Evolutionary conservation across 2,329 filamentous ascomycete species (phyloP).

Genomic region (Pseudomassariella vexata): DNA sequence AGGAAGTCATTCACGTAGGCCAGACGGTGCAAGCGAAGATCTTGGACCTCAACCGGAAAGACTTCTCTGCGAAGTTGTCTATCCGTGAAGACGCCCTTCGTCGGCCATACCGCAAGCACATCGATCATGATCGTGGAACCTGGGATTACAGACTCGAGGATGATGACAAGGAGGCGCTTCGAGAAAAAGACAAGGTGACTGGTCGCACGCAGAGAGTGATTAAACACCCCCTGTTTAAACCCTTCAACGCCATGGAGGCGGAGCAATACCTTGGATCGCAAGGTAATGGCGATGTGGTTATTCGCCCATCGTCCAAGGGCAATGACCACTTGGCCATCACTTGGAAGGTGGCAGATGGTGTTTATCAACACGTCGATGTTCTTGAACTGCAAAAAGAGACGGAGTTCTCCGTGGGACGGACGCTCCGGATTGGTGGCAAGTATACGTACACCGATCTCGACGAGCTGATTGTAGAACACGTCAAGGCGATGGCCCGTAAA

Average conservation of each 20-base stretch:
- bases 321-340: slow-evolving; percentile 93
- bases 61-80: slow-evolving; percentile 77
- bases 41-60: slow-evolving; percentile 78
- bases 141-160: slow-evolving; percentile 85
- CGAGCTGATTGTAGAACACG: slow-evolving; percentile 93
- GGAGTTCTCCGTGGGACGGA: slow-evolving; percentile 86
- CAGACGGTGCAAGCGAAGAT: slow-evolving; percentile 89
- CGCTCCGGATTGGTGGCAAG: slow-evolving; percentile 78
- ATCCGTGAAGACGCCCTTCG: slow-evolving; percentile 77
- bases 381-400: slow-evolving; percentile 95
- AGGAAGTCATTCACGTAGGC: slow-evolving; percentile 68
- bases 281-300: slow-evolving; percentile 82
- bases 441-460: slow-evolving; percentile 94
- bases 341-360: slow-evolving; percentile 93
- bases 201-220: slow-evolving; percentile 90
- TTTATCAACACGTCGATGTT: slow-evolving; percentile 98
- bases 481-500: slow-evolving; percentile 96
- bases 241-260: slow-evolving; percentile 87
- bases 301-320: slow-evolving; percentile 90
- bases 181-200: slow-evolving; percentile 79
- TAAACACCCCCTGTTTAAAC: slow-evolving; percentile 93
- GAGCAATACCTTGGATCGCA: slow-evolving; percentile 90
- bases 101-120: slow-evolving; percentile 61
- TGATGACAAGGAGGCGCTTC: slow-evolving; percentile 73
- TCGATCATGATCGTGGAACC: slow-evolving; percentile 69